phyloP scores from a whole-genome alignment of 2,329 filamentous ascomycete species.

The Botrytis cinerea region DNA sequence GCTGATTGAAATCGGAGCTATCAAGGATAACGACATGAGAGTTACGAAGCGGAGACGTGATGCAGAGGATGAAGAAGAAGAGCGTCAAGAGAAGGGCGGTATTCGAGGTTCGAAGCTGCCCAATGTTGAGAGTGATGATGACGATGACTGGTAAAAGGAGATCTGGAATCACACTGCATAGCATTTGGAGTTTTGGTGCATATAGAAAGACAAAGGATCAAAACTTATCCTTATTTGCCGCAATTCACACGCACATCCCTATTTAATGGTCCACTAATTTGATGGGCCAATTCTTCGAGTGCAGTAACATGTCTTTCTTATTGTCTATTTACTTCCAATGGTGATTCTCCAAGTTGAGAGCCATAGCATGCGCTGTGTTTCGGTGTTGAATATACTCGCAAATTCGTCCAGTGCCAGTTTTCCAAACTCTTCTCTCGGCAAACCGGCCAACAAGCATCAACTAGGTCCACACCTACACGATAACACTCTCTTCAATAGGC shows the following conservation, averaged over 20 bases:
- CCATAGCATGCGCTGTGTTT: not conserved
- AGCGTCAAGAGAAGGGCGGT: slow-evolving; percentile 37
- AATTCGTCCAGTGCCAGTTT: not conserved
- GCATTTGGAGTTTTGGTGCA: slow-evolving; percentile 23
- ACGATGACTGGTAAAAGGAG: slow-evolving; percentile 43
- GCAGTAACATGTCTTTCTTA: not conserved
- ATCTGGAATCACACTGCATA: slow-evolving; percentile 20
- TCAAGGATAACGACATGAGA: slow-evolving; percentile 77
- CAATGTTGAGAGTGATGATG: slow-evolving; percentile 44
- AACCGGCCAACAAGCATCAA: not conserved
- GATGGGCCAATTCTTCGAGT: not conserved
- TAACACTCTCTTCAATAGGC: not conserved
- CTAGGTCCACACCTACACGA: not conserved
- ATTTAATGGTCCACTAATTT: not conserved
- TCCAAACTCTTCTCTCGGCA: not conserved
- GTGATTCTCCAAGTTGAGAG: not conserved
- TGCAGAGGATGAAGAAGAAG: slow-evolving; percentile 40
- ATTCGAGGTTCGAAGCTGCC: slow-evolving; percentile 36
- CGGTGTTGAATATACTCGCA: not conserved
- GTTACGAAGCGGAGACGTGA: slow-evolving; percentile 48
- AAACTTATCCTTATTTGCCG: not conserved
- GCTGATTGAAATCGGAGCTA: slow-evolving; percentile 77
- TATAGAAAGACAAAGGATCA: not conserved
- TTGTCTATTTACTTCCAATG: not conserved
- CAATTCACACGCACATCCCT: not conserved